phyloP scores from a whole-genome alignment of 305 asterid species.

The Solanum hybrid region DNA sequence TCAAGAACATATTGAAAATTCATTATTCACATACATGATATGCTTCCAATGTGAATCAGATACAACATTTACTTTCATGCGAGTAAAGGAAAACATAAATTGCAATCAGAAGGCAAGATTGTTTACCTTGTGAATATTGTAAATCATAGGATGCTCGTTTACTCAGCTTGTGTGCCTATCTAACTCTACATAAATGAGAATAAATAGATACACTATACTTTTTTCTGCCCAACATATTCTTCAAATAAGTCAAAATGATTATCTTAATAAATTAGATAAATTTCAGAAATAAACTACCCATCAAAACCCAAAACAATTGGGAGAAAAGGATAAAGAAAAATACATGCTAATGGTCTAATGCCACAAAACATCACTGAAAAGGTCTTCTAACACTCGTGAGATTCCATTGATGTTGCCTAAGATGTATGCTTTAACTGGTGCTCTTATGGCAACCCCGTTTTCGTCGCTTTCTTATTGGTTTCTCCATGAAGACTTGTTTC shows the following conservation, averaged over 20 bases:
- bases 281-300: background rate
- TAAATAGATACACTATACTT: background rate
- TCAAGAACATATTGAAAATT: background rate
- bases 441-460: background rate
- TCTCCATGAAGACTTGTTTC: background rate
- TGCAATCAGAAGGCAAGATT: background rate
- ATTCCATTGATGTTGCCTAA: background rate
- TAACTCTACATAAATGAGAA: background rate
- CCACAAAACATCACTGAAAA: background rate
- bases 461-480: background rate
- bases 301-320: background rate
- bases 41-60: background rate
- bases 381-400: background rate
- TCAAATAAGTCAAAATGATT: background rate
- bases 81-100: background rate
- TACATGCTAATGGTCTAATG: background rate
- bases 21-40: background rate
- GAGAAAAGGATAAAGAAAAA: background rate
- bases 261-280: background rate
- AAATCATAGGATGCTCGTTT: background rate
- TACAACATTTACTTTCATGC: background rate
- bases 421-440: background rate
- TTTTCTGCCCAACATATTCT: background rate
- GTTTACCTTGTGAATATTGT: background rate
- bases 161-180: background rate